Base-by-base conservation (phyloP, 495 filamentous ascomycete species). In the Hypoxylon fragiforme region DNA sequence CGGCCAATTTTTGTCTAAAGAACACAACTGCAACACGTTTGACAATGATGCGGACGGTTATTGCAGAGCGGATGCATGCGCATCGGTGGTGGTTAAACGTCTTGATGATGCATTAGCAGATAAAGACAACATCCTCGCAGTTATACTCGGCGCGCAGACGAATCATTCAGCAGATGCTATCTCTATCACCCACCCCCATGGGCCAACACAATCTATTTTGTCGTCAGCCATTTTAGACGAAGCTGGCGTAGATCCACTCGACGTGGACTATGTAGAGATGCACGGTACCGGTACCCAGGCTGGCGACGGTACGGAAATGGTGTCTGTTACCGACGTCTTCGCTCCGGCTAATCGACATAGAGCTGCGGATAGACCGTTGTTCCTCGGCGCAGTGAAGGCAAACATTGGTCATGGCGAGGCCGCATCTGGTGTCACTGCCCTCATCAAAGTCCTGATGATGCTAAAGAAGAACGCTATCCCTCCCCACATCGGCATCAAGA, bases 371-470 rank as follows among this genome's bases (percentile, higher is more conserved):
- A 82, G 88, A 64, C 84, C 89, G 0, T 80, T 97, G 3, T 83
- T 88, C 57, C 77, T 97, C 1, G 92, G 92, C 13, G 84, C 92
- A 0, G 83, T 90, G 28, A 97, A 97, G 63, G 81, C 92, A 0
- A 96, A 96, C 50, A 79, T 96, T 20, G 92, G 92, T 1, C 92
- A 97, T 69, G 91, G 85, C 26, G 92, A 96, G 65, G 88, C 91
- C 32, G 90, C 86, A 0, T 95, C 92, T 36, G 92, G 92, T 46
- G 81, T 94, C 24, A 87, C 87, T 1, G 84, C 88, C 1, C 76
- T 97, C 15, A 78, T 90, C 67, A 97, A 97, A 71, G 83, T 92
- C 1, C 68, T 96, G 40, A 68, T 96, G 70, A 96, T 96, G 91
- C 73, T 96, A 69, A 78, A 86, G 68, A 87, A 92, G 64, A 88